phyloP scores from a whole-genome alignment of 148 eudicot species.

The Rhododendron ovatum region DNA sequence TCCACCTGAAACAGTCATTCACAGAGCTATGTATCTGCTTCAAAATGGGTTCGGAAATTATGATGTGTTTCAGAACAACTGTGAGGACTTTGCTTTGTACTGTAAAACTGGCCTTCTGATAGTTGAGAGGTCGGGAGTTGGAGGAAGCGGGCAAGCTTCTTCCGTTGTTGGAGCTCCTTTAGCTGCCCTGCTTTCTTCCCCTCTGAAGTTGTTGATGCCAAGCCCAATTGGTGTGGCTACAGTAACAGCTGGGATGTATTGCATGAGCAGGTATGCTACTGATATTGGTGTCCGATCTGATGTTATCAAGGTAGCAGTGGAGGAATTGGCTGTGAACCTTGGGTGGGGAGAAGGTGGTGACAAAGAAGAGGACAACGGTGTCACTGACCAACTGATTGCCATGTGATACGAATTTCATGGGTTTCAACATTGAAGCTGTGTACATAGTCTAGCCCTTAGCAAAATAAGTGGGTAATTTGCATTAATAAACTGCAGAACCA shows the following conservation, averaged over 20 bases:
- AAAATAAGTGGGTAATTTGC: not conserved
- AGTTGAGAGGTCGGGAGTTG: constrained; percentile 55
- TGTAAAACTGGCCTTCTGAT: constrained; percentile 86
- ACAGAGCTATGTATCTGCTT: constrained; percentile 86
- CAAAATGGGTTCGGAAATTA: constrained; percentile 94
- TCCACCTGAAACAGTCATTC: constrained; percentile 51
- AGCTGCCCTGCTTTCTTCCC: constrained; percentile 82
- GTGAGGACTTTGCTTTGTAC: constrained; percentile 94
- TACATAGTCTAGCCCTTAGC: not conserved
- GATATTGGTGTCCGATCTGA: constrained; percentile 88
- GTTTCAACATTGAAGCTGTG: not conserved
- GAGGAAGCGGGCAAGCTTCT: constrained; percentile 90
- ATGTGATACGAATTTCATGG: not conserved
- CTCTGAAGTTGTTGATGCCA: constrained; percentile 67
- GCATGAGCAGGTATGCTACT: constrained; percentile 85
- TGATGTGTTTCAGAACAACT: constrained; percentile 78
- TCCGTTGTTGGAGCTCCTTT: constrained; percentile 77
- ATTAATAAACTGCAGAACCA: constrained; percentile 1
- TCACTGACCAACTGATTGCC: constrained; percentile 4
- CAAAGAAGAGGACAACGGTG: constrained; percentile 7
- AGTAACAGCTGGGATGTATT: constrained; percentile 83
- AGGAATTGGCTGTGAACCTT: constrained; percentile 74
- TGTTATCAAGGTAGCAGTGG: constrained; percentile 81
- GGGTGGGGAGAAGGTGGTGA: constrained; percentile 43
- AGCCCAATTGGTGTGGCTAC: constrained; percentile 82